Conservation (phyloP, 164 flowering plant genomes). For the Kalanchoe fedtschenkoi region DNA sequence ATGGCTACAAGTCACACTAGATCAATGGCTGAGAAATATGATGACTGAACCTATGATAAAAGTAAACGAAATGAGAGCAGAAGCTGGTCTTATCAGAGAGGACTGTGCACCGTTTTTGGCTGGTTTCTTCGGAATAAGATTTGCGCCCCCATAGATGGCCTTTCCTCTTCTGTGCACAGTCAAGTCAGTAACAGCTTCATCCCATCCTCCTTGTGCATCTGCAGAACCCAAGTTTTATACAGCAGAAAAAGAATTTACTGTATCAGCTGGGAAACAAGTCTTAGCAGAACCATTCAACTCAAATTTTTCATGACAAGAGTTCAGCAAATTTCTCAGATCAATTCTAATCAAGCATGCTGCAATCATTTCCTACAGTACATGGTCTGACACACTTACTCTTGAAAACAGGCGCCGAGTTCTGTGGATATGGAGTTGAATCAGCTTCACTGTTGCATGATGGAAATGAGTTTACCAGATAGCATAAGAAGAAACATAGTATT, state of each 20-base stretch:
- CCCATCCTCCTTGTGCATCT: neutral
- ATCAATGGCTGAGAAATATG: neutral
- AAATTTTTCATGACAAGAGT: too few species aligned
- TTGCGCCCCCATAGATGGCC: neutral
- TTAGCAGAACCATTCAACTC: too few species aligned
- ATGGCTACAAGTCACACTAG: neutral
- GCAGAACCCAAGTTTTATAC: neutral
- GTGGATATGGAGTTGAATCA: neutral
- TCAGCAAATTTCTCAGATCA: neutral
- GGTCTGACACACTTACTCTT: neutral
- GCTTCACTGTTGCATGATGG: neutral
- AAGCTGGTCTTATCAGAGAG: neutral
- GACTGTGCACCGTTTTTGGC: neutral
- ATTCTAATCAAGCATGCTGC: neutral
- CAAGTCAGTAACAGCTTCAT: neutral
- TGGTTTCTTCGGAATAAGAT: neutral
- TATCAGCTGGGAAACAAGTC: too few species aligned
- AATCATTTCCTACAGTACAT: neutral
- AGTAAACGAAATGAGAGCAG: neutral
- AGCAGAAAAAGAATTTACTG: neutral
- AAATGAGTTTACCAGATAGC: neutral
- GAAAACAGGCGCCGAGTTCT: neutral
- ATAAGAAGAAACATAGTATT: neutral
- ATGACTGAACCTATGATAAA: neutral
- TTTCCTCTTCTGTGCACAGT: neutral